Conservation (phyloP, 495 filamentous ascomycete genomes). For the Sordaria brevicollis region DNA sequence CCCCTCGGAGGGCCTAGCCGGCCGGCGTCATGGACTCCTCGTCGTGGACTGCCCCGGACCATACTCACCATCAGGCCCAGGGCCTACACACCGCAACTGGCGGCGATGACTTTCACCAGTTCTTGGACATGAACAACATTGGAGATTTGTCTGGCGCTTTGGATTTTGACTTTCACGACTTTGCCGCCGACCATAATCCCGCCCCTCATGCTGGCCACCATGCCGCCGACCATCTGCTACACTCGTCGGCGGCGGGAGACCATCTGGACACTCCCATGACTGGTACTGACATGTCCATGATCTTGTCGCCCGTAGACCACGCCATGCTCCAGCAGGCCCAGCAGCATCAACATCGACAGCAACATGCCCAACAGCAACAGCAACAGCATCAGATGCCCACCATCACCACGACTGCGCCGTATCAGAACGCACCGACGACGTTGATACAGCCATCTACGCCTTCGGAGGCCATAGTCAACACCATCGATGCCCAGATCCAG, state of each 20-base stretch:
- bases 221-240: slow-evolving; percentile 24
- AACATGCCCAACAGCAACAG: background rate
- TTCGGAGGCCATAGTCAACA: slow-evolving; percentile 35
- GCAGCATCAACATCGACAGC: background rate
- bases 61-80: slow-evolving; percentile 10
- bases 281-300: slow-evolving; percentile 29
- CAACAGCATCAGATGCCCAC: slow-evolving; percentile 35
- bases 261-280: slow-evolving; percentile 42
- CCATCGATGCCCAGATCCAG: slow-evolving; percentile 50
- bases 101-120: slow-evolving; percentile 47
- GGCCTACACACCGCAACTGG: slow-evolving; percentile 31
- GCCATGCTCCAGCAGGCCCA: slow-evolving; percentile 7
- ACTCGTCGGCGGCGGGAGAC: slow-evolving; percentile 26
- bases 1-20: background rate
- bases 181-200: slow-evolving; percentile 17
- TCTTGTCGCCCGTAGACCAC: slow-evolving; percentile 27
- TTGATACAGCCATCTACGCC: slow-evolving; percentile 33
- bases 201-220: slow-evolving; percentile 2
- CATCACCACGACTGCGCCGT: slow-evolving; percentile 33
- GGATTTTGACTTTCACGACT: slow-evolving; percentile 40
- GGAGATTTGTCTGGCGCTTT: slow-evolving; percentile 32
- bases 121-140: slow-evolving; percentile 42
- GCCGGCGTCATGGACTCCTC: slow-evolving; percentile 35
- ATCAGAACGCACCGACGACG: slow-evolving; percentile 29
- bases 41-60: slow-evolving; percentile 39